These are phyloP conservation scores for Plantago elongata DNA, from an alignment of 257 asterid species.

Conservation along the genomic window DNA sequence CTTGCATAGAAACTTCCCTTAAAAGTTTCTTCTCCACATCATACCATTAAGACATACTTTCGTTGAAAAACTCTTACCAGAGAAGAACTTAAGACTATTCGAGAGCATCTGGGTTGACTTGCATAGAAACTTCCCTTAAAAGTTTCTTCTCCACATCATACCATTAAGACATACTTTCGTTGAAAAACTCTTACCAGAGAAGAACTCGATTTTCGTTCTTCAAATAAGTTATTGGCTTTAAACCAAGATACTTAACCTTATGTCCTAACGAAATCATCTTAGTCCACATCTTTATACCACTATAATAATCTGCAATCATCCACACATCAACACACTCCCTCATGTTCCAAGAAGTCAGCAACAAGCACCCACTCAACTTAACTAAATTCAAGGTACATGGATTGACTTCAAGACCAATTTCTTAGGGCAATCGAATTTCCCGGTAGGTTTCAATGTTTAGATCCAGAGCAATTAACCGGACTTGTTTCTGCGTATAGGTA, in stretches of 20 bases:
- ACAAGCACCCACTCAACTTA: conserved; percentile 11
- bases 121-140: neutral
- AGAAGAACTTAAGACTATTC: neutral
- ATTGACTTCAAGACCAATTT: too few species aligned
- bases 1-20: neutral
- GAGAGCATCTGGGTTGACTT: neutral
- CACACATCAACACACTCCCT: neutral
- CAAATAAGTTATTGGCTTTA: conserved; percentile 17
- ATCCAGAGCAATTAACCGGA: neutral
- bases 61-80: too few species aligned
- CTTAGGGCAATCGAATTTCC: conserved; percentile 1
- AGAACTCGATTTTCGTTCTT: neutral
- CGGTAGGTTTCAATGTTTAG: conserved; percentile 2
- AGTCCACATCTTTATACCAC: conserved; percentile 5
- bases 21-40: conserved; percentile 7
- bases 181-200: neutral
- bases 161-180: neutral
- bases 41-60: too few species aligned
- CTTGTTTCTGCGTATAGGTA: too few species aligned
- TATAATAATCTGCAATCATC: conserved; percentile 20
- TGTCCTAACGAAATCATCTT: conserved; percentile 10
- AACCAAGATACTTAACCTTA: too few species aligned
- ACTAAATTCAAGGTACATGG: too few species aligned
- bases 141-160: conserved; percentile 10
- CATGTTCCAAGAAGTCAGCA: neutral